These are phyloP conservation scores for Ceratocystis cubensis DNA, from an alignment of 2,329 filamentous ascomycete genomes.

Conservation along the genomic window DNA sequence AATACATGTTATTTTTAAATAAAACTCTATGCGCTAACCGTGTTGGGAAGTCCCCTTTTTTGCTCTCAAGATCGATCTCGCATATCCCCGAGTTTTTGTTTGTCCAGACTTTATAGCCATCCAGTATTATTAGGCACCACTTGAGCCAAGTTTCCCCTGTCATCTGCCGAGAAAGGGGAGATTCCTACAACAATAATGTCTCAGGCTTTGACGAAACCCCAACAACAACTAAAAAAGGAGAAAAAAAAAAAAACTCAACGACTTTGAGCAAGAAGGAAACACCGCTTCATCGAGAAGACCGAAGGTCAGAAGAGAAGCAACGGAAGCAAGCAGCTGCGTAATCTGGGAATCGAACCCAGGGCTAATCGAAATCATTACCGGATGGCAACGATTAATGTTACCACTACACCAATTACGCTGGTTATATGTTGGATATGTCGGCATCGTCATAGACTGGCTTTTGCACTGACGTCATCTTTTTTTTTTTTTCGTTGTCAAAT, in stretches of 20 bases:
- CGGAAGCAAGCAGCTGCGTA: neutral
- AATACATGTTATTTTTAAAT: too few relatives aligned
- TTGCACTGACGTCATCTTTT: neutral
- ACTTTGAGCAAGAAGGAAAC: neutral
- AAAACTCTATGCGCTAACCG: too few relatives aligned
- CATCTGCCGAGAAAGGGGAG: neutral
- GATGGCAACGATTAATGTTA: conserved; percentile 6
- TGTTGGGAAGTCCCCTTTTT: too few relatives aligned
- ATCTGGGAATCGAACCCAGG: conserved; percentile 6
- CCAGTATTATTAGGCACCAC: too few relatives aligned
- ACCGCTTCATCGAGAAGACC: neutral
- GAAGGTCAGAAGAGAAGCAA: neutral
- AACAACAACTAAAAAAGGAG: neutral
- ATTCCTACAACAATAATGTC: neutral
- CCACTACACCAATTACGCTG: conserved; percentile 3
- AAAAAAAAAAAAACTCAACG: neutral
- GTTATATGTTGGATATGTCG: neutral
- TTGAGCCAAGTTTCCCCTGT: neutral
- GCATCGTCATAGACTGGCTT: neutral
- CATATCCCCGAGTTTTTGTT: too few relatives aligned
- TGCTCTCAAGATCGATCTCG: too few relatives aligned
- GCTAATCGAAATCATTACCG: conserved; percentile 2
- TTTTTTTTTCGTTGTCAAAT: too few relatives aligned
- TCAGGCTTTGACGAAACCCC: neutral
- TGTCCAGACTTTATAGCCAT: too few relatives aligned